Evolutionary conservation across 2,329 filamentous ascomycete species (phyloP).

Genomic region (Alternaria sp.): DNA sequence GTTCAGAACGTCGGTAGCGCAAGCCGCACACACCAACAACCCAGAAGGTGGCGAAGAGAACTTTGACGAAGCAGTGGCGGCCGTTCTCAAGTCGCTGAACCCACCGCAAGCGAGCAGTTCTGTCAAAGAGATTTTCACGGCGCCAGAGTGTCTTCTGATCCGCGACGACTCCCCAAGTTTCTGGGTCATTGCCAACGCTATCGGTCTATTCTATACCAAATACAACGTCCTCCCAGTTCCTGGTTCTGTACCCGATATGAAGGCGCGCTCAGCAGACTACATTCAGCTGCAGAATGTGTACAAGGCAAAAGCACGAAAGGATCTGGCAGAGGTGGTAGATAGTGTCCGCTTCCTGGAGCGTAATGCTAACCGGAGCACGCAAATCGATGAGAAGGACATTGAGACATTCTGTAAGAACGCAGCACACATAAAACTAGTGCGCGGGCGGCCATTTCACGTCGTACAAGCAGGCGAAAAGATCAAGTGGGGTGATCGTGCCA

Average conservation of each 20-base stretch:
- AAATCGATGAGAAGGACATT: constrained; percentile 75
- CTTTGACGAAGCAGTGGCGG: constrained; percentile 88
- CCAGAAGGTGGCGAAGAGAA: constrained; percentile 94
- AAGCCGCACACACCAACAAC: constrained; percentile 73
- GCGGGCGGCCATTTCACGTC: constrained; percentile 65
- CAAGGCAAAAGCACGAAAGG: constrained; percentile 83
- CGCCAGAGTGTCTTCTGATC: constrained; percentile 65
- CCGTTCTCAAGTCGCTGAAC: constrained; percentile 87
- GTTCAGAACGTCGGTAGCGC: constrained; percentile 76
- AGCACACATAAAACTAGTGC: constrained; percentile 88
- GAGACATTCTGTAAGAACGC: constrained; percentile 96
- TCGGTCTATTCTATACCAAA: constrained; percentile 77
- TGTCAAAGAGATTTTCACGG: constrained; percentile 80
- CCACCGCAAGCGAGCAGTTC: constrained; percentile 71
- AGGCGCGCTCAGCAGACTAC: constrained; percentile 89
- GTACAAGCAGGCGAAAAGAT: constrained; percentile 53
- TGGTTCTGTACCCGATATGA: constrained; percentile 95
- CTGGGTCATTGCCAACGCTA: constrained; percentile 86
- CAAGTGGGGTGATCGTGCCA: constrained; percentile 59
- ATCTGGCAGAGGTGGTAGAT: constrained; percentile 76
- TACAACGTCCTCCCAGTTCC: constrained; percentile 81
- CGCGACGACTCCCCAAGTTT: constrained; percentile 68
- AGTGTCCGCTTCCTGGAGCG: constrained; percentile 67
- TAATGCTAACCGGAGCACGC: constrained; percentile 55
- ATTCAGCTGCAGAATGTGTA: constrained; percentile 91